Base-by-base conservation (phyloP, 805 yeast genomes). In the Yarrowia hollandica region DNA sequence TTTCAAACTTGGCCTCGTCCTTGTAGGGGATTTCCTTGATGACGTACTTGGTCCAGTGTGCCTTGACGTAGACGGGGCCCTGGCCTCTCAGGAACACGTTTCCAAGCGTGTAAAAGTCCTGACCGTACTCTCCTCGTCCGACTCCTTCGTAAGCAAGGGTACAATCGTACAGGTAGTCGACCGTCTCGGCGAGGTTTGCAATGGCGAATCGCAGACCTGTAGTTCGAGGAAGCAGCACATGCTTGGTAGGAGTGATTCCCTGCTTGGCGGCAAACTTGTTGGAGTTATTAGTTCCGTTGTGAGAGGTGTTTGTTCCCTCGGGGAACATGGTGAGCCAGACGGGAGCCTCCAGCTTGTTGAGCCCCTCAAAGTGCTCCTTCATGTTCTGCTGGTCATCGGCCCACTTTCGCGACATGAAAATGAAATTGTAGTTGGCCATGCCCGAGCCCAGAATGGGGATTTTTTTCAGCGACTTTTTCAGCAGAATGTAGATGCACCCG, bases 251-350 rank as follows among this genome's bases (percentile, higher is more conserved):
- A 5, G 76, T 78, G 18, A 66, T 34, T 16, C 65, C 67, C 21
- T 77, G 68, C 63, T 83, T 80, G 5, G 69, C 72, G 18, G 90
- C 86, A 71, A 75, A 94, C 7, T 69, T 75, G 15, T 75, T 76
- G 8, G 91, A 82, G 60, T 81, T 80, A 3, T 66, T 72, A 48
- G 82, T 77, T 1, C 96, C 89, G 61, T 81, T 79, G 5, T 76
- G 77, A 34, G 94, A 84, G 59, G 87, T 73, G 61, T 90, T 94
- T 0, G 99, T 94, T 5, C 99, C 99, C 71, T 94, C 99, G 1
- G 99, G 99, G 72, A 86, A 94, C 23, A 94, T 71, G 19, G 91
- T 72, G 44, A 94, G 70, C 77, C 86, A 83, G 63, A 85, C 84
- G 3, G 87, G 85, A 6, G 68, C 62, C 25, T 64, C 56, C 64